Base-by-base conservation (phyloP, 139 green algal species). In the Chlorella sp. region DNA sequence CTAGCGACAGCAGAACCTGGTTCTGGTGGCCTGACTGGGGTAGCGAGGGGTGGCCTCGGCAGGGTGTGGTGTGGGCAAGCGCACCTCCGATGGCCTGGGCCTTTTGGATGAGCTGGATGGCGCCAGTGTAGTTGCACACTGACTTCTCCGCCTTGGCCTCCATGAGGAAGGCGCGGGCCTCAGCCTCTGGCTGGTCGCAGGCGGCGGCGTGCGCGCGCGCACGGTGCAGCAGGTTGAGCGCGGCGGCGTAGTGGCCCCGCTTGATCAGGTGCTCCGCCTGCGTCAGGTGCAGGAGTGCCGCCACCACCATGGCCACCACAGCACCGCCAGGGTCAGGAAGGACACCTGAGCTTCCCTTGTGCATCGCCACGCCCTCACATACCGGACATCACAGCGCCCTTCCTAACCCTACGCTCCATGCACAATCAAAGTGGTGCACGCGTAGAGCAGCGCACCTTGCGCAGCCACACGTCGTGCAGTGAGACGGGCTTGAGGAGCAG, bases 391-490 rank as follows among this genome's bases (percentile, higher is more conserved):
- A n/a, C n/a, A n/a, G n/a, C n/a, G n/a, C n/a, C n/a, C n/a, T n/a
- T n/a, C n/a, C n/a, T n/a, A n/a, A n/a, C n/a, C n/a, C n/a, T n/a
- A n/a, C n/a, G n/a, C n/a, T n/a, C n/a, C n/a, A n/a, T n/a, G n/a
- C n/a, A n/a, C n/a, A n/a, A n/a, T n/a, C n/a, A n/a, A n/a, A n/a
- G n/a, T n/a, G n/a, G n/a, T n/a, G n/a, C n/a, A n/a, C n/a, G n/a
- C n/a, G n/a, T n/a, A n/a, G n/a, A n/a, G n/a, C 42, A 17, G 10
- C 74, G 31, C 55, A 79, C 77, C 73, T 80, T 80, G 20, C 49
- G 68, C 6, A 80, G 74, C 78, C 78, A 84, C 31, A 73, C 69
- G 67, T 84, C 78, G 49, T 84, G 74, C 66, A 84, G 67, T 1
- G 74, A 62, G 35, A 63, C 68, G 14, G 78, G 78, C 32, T 70